These are phyloP conservation scores for Nepenthes mirabilis DNA, from an alignment of 148 eudicot species.

Conservation along the genomic window DNA sequence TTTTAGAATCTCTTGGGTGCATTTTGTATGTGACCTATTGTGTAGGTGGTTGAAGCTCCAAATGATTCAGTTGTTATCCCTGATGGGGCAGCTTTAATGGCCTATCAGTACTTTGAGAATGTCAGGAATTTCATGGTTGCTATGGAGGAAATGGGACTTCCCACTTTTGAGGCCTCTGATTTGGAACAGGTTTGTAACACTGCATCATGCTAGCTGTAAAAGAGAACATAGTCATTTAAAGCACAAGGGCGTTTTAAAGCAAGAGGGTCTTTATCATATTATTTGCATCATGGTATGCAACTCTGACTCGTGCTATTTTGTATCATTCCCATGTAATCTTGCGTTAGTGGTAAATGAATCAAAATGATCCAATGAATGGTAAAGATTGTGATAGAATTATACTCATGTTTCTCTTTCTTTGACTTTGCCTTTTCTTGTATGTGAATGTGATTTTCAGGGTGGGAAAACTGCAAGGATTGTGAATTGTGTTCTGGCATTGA, in stretches of 20 bases:
- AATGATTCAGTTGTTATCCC: constrained; percentile 43
- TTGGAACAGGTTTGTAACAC: constrained; percentile 54
- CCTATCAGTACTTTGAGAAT: constrained; percentile 83
- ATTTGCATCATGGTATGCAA: neutral
- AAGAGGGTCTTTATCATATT: neutral
- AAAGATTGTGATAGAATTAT: no score
- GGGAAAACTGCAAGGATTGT: constrained; percentile 80
- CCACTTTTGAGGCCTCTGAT: constrained; percentile 82
- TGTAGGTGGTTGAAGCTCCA: constrained; percentile 70
- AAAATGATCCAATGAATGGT: no score
- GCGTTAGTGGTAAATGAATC: neutral
- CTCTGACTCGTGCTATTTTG: neutral
- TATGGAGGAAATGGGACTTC: constrained; percentile 71
- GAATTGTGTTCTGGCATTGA: constrained; percentile 69
- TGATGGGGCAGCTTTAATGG: constrained; percentile 84
- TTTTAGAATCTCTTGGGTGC: neutral
- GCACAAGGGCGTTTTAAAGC: no score
- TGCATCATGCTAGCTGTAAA: neutral
- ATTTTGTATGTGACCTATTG: neutral
- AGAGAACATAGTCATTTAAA: neutral
- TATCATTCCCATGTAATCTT: neutral
- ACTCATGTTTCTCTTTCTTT: neutral
- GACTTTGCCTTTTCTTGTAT: neutral
- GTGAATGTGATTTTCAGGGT: constrained; percentile 34
- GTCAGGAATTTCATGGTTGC: constrained; percentile 67